Evolutionary conservation across 2,329 filamentous ascomycete species (phyloP), one percentile per base, ranked within the genome.

Genomic region (Stagonosporopsis tanaceti): DNA sequence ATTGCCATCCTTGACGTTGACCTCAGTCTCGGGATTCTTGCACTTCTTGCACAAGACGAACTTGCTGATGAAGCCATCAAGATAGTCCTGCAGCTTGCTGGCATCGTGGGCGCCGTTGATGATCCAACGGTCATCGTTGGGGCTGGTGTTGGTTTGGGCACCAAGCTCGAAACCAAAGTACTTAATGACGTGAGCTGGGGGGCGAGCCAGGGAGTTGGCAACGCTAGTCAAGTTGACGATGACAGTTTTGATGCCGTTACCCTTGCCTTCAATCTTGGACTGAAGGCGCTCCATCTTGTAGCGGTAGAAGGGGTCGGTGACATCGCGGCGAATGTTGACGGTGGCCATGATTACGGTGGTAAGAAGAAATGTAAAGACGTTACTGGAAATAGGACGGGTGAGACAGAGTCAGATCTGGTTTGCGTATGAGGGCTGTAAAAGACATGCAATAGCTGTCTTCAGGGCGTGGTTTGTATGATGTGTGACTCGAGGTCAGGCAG

Each of bases 271-370:
- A 73, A 99, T 96, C 86, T 99, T 99, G 79, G 95, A 97, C 85
- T 96, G 92, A 77, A 99, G 84, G 72, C 89, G 90, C 84, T 98
- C 95, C 95, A 99, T 99, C 88, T 99, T 99, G 89, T 99, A 99
- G 80, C 95, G 95, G 84, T 99, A 99, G 88, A 97, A 99, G 82
- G 90, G 90, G 83, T 99, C 95, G 85, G 89, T 90, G 84, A 97
- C 90, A 90, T 98, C 94, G 76, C 72, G 92, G 81, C 93, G 93
- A 82, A 98, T 93, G 83, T 99, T 99, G 87, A 99, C 85, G 83
- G 92, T 93, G 86, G 92, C 89, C 95, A 98, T 98, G 81, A 73
- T 93, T 87, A 82, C 82, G 81, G 80, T 82, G 60, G 67, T 72
- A 69, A 47, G 55, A 57, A 37, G 42, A 77, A 71, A 73, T 66